Evolutionary conservation across 345 rosid species (phyloP).

Genomic region (Ailanthus altissimus): DNA sequence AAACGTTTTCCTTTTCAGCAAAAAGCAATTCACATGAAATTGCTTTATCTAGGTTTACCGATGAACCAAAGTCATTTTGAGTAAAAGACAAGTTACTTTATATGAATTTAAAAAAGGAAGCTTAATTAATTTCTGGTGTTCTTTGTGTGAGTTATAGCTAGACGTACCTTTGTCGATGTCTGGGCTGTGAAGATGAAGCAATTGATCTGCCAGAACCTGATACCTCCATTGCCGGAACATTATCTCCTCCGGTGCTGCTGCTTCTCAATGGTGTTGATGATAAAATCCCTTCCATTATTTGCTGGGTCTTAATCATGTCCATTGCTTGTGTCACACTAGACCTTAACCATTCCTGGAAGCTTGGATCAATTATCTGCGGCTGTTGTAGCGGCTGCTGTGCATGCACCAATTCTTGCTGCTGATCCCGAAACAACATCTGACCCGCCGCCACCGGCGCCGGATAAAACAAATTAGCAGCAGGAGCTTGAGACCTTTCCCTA

Average conservation of each 20-base stretch:
- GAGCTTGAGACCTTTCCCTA: slow-evolving; percentile 29
- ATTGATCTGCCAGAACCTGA: slow-evolving; percentile 19
- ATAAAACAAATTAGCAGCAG: neutral
- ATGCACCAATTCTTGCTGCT: too few relatives aligned
- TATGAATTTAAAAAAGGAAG: too few relatives aligned
- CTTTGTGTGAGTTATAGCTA: too few relatives aligned
- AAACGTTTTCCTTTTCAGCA: slow-evolving; percentile 8
- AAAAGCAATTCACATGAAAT: neutral
- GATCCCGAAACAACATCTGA: slow-evolving; percentile 9
- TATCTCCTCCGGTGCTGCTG: slow-evolving; percentile 5
- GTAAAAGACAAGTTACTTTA: neutral
- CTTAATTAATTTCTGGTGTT: neutral
- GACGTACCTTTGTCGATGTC: slow-evolving; percentile 44
- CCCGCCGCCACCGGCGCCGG: neutral
- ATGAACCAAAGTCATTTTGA: neutral
- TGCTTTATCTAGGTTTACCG: neutral
- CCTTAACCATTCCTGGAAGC: slow-evolving; percentile 38
- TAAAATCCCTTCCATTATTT: neutral
- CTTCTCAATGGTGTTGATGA: neutral
- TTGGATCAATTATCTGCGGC: slow-evolving; percentile 30
- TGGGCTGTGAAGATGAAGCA: slow-evolving; percentile 35
- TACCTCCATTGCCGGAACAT: slow-evolving; percentile 13
- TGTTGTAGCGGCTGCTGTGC: too few relatives aligned
- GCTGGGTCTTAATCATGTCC: slow-evolving; percentile 20
- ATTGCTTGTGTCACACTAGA: slow-evolving; percentile 20